Conservation (phyloP, 805 yeast genomes). For the Yarrowia divulgata region DNA sequence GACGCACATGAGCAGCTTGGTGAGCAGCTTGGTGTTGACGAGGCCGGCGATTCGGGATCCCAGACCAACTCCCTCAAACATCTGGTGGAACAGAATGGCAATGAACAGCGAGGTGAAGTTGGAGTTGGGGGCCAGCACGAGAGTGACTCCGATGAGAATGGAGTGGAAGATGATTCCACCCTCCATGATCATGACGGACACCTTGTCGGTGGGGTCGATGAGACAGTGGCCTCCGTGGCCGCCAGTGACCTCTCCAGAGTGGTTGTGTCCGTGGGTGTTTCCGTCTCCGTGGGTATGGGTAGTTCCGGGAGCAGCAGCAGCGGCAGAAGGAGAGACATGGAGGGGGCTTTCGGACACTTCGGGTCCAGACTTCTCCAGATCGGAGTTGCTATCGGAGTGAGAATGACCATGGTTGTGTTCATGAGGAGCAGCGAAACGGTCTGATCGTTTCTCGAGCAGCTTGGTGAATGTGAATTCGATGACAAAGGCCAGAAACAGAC, state of each 20-base stretch:
- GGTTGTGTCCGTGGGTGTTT: conserved; percentile 31
- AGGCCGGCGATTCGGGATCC: conserved; percentile 74
- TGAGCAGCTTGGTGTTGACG: conserved; percentile 55
- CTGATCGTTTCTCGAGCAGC: conserved; percentile 52
- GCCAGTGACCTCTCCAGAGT: conserved; percentile 36
- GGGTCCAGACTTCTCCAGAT: conserved; percentile 10
- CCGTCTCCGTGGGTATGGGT: conserved; percentile 32
- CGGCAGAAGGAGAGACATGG: conserved; percentile 9
- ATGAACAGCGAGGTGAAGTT: conserved; percentile 64
- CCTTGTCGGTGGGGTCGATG: conserved; percentile 48
- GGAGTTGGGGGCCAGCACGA: conserved; percentile 50
- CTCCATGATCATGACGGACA: conserved; percentile 52
- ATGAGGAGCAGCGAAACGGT: conserved; percentile 17
- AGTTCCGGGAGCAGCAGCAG: conserved; percentile 33
- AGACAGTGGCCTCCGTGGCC: conserved; percentile 60
- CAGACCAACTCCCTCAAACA: conserved; percentile 81
- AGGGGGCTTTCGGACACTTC: conserved; percentile 6
- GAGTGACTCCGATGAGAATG: conserved; percentile 65
- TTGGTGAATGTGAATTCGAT: conserved; percentile 60
- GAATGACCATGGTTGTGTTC: conserved; percentile 39
- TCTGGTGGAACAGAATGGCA: conserved; percentile 71
- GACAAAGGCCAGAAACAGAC: conserved; percentile 59
- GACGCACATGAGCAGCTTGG: conserved; percentile 41
- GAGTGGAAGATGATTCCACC: conserved; percentile 73
- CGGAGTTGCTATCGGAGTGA: conserved; percentile 34